Conservation (phyloP, 192 early-diverging fungal genomes). For the Linnemannia zychae region DNA sequence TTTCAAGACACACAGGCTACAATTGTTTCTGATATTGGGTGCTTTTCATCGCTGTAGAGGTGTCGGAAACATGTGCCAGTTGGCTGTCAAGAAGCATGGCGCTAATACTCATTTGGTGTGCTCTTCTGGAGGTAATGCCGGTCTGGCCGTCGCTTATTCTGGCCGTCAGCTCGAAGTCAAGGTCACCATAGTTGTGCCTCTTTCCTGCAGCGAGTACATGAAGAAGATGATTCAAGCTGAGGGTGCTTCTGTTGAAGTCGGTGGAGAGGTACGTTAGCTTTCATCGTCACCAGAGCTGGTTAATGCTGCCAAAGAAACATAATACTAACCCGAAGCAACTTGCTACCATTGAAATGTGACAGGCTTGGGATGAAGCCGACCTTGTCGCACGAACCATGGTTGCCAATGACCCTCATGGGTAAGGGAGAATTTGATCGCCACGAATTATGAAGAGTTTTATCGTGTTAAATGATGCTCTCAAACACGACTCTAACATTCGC, state of each 20-base stretch:
- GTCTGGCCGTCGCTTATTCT: constrained; percentile 76
- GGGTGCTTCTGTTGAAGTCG: constrained; percentile 65
- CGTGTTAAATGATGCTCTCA: not conserved
- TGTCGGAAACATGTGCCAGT: constrained; percentile 71
- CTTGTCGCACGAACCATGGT: constrained; percentile 57
- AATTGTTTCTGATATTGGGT: not conserved
- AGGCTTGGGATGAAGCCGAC: constrained; percentile 64
- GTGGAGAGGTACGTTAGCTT: constrained; percentile 58
- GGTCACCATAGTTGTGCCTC: constrained; percentile 72
- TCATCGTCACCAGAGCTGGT: not conserved
- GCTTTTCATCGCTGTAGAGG: constrained; percentile 58
- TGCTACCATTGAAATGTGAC: not conserved
- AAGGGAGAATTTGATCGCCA: constrained; percentile 32
- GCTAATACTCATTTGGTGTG: constrained; percentile 66
- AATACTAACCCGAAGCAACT: not conserved
- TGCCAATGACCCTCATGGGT: constrained; percentile 56
- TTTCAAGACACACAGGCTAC: too few species aligned
- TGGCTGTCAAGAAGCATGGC: constrained; percentile 62
- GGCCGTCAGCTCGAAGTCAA: constrained; percentile 70
- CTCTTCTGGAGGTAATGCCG: constrained; percentile 74
- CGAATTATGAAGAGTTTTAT: not conserved
- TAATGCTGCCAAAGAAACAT: not conserved
- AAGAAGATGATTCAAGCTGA: constrained; percentile 72
- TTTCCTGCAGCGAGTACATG: constrained; percentile 58
- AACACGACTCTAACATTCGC: not conserved